Evolutionary conservation across 108 stramenopile species (phyloP), one percentile per base, ranked within the genome.

Genomic region (Cyclostephanos invisitatus): DNA sequence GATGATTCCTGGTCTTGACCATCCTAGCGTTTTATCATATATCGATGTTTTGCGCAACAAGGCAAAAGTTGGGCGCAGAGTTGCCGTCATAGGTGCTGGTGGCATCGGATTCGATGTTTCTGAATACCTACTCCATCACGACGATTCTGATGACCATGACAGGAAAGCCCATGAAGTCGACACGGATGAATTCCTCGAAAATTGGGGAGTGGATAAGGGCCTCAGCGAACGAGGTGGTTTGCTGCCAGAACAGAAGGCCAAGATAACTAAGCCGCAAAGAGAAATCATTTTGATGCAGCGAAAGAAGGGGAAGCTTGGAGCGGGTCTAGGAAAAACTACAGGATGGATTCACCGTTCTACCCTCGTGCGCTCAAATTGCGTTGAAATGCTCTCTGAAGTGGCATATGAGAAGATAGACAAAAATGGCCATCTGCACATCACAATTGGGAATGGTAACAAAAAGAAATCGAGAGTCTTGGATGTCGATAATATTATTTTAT

Each of bases 41-140:
- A 87, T 97, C 58, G 98, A 99, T 79, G 94, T 99, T 3, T 73
- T 99, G 47, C 80, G 83, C 49, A 57, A 85, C 44, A 80, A 91
- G 47, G 86, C 81, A 47, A 81, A 87, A 40, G 96, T 97, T 17
- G 98, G 98, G 54, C 50, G 87, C 44, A 77, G 79, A 1, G 97
- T 99, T 7, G 98, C 97, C 22, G 73, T 99, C 21, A 93, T 99
- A 81, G 98, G 98, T 42, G 98, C 97, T 7, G 98, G 98, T 46
- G 98, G 98, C 0, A 99, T 99, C 62, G 98, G 98, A 22, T 99
- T 99, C 73, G 98, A 99, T 85, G 95, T 99, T 28, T 86, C 93
- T 20, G 98, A 99, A 58, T 97, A 87, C 75, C 78, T 99, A 17
- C 28, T 94, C 25, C 91, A 97, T 69, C 81, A 89, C 38, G 55